Evolutionary conservation across 192 early-diverging fungal species (phyloP).

Genomic region (Entomortierella chlamydospora): DNA sequence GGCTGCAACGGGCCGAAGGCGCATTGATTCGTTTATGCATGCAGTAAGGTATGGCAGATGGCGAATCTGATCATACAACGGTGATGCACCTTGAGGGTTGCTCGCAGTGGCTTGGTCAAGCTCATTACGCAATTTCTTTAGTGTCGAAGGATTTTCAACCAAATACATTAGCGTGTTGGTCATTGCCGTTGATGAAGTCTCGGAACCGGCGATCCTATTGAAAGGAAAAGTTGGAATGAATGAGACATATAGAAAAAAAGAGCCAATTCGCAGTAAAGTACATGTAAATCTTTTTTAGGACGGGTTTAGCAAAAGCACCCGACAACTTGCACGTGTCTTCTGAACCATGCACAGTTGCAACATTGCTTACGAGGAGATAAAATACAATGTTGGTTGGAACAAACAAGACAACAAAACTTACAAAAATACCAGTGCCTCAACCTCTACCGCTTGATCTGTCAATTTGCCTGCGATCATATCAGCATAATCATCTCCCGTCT

Average conservation of each 20-base stretch:
- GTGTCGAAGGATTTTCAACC: constrained; percentile 29
- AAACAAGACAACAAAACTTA: constrained; percentile 3
- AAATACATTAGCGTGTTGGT: constrained; percentile 42
- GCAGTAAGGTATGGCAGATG: constrained; percentile 61
- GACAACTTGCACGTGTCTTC: neutral
- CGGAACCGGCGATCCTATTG: constrained; percentile 54
- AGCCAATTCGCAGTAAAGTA: neutral
- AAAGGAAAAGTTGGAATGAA: neutral
- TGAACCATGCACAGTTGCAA: too few species aligned
- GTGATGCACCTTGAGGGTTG: constrained; percentile 16
- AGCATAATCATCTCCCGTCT: constrained; percentile 32
- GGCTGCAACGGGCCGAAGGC: constrained; percentile 58
- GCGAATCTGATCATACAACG: constrained; percentile 58
- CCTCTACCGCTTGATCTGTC: constrained; percentile 28
- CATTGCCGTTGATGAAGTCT: constrained; percentile 35
- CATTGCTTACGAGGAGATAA: neutral
- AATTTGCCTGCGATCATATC: constrained; percentile 42
- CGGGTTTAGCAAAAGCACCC: too few species aligned
- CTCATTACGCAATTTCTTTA: constrained; percentile 35
- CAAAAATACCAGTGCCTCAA: constrained; percentile 53
- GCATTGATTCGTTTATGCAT: constrained; percentile 66
- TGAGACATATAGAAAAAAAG: neutral
- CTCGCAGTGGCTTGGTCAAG: constrained; percentile 32
- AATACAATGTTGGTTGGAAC: neutral
- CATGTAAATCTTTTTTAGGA: neutral